Percentiles rank a stretch among this genome's conserved stretches.
Conservation (phyloP, 83 land plant species). For the Picea mariana region DNA sequence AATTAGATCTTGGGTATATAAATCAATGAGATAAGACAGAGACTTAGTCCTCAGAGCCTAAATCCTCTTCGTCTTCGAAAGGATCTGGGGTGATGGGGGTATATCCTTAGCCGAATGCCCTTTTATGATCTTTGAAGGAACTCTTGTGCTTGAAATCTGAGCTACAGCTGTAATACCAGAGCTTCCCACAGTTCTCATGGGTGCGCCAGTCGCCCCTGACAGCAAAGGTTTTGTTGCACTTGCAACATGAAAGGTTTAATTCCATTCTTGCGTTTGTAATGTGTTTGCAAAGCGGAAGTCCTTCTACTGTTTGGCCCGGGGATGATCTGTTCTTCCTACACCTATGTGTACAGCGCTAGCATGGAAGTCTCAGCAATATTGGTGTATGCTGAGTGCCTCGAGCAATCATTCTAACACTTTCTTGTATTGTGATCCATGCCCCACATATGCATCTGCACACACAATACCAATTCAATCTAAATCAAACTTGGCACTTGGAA, state of each 20-base stretch:
- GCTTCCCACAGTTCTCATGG: slow-evolving; percentile 89
- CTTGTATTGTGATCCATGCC: slow-evolving; percentile 32
- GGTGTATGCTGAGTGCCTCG: slow-evolving; percentile 27
- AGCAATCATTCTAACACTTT: slow-evolving; percentile 21
- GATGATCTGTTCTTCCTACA: slow-evolving; percentile 39
- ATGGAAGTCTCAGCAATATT: slow-evolving; percentile 27
- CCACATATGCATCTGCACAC: slow-evolving; percentile 32
- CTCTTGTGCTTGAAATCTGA: slow-evolving; percentile 45
- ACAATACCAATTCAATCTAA: too few relatives aligned
- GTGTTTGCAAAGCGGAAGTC: slow-evolving; percentile 40
- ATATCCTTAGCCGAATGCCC: slow-evolving; percentile 29
- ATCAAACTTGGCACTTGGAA: too few relatives aligned
- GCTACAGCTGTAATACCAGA: slow-evolving; percentile 48
- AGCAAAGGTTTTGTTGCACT: slow-evolving; percentile 34
- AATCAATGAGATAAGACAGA: too few relatives aligned
- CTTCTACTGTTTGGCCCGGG: slow-evolving; percentile 30
- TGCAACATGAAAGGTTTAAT: slow-evolving; percentile 28
- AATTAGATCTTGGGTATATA: too few relatives aligned
- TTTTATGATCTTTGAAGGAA: slow-evolving; percentile 34
- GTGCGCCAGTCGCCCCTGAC: slow-evolving; percentile 48
- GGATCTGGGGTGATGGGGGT: slow-evolving; percentile 7
- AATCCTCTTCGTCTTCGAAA: background rate
- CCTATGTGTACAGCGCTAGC: slow-evolving; percentile 37
- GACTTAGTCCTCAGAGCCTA: too few relatives aligned
- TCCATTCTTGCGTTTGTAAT: slow-evolving; percentile 42